A percentile compares a stretch with the other conserved stretches of the same genome.
Conservation (phyloP, 805 yeast genomes). For the Candida vaughaniae region DNA sequence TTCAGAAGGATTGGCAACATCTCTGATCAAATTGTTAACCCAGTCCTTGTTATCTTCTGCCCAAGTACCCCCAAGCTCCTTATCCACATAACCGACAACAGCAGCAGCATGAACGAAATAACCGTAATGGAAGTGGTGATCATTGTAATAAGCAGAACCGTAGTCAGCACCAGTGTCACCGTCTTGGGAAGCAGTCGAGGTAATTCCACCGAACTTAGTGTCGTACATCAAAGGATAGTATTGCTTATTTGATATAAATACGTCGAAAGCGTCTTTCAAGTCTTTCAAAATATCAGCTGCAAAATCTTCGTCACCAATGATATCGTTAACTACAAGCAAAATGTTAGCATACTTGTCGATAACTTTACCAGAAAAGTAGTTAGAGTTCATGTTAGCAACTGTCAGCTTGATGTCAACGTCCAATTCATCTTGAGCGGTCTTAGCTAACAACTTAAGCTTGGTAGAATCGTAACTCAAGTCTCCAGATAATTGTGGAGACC, state of each 20-base stretch:
- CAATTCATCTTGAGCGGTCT: slow-evolving; percentile 47
- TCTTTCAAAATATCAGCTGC: slow-evolving; percentile 32
- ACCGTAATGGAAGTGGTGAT: slow-evolving; percentile 87
- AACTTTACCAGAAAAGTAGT: slow-evolving; percentile 53
- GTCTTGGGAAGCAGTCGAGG: slow-evolving; percentile 48
- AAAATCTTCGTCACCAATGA: slow-evolving; percentile 42
- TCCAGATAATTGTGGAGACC: slow-evolving; percentile 33
- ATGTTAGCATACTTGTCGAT: slow-evolving; percentile 59
- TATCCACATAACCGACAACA: slow-evolving; percentile 66
- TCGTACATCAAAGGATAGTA: slow-evolving; percentile 53
- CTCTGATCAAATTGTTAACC: slow-evolving; percentile 63
- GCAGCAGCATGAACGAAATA: slow-evolving; percentile 84
- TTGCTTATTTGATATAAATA: slow-evolving; percentile 42
- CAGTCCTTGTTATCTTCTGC: slow-evolving; percentile 47
- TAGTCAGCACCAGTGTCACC: slow-evolving; percentile 54
- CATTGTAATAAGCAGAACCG: slow-evolving; percentile 78
- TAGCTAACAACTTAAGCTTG: slow-evolving; percentile 43
- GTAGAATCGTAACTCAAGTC: slow-evolving; percentile 40
- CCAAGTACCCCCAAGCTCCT: slow-evolving; percentile 54
- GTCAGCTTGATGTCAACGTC: slow-evolving; percentile 44
- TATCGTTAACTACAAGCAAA: slow-evolving; percentile 48
- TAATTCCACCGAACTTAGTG: slow-evolving; percentile 54
- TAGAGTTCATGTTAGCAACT: slow-evolving; percentile 39
- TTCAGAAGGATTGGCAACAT: slow-evolving; percentile 61
- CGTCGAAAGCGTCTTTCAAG: slow-evolving; percentile 44